Conservation (phyloP, 345 rosid species). For the Gossypium anomalum region DNA sequence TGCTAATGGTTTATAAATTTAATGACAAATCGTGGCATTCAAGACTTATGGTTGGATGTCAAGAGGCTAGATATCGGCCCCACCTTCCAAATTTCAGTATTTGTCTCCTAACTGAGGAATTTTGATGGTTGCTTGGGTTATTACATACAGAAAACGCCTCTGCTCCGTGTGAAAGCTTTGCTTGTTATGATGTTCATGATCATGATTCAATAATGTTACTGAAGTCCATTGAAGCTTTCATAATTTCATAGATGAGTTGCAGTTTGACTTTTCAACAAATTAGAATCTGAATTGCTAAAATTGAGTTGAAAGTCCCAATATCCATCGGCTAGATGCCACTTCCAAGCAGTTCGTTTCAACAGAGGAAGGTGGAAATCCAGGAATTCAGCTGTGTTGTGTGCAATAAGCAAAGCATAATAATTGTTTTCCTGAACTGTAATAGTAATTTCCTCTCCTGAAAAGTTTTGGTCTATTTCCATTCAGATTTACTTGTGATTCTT, state of each 20-base stretch:
- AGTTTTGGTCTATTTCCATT: neutral
- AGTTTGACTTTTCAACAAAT: neutral
- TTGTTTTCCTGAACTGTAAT: neutral
- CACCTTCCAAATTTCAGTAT: neutral
- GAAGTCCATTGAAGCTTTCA: neutral
- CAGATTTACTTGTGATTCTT: neutral
- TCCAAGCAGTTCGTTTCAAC: neutral
- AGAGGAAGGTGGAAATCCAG: neutral
- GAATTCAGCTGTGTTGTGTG: neutral
- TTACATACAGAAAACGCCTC: neutral
- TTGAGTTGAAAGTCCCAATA: neutral
- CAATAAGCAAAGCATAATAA: slow-evolving; percentile 4
- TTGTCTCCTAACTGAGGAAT: neutral
- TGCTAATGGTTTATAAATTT: slow-evolving; percentile 24
- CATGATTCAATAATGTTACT: neutral
- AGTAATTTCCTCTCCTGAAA: neutral
- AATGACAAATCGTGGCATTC: neutral
- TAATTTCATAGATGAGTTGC: neutral
- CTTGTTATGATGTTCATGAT: neutral
- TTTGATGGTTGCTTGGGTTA: neutral
- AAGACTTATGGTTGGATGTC: neutral
- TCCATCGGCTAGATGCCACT: neutral
- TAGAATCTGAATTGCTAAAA: neutral
- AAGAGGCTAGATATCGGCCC: neutral
- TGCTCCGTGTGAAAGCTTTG: neutral